Percentiles rank a stretch among this genome's conserved stretches.
phyloP scores from a whole-genome alignment of 202 grass and related monocot species.

The Zizania palustris region DNA sequence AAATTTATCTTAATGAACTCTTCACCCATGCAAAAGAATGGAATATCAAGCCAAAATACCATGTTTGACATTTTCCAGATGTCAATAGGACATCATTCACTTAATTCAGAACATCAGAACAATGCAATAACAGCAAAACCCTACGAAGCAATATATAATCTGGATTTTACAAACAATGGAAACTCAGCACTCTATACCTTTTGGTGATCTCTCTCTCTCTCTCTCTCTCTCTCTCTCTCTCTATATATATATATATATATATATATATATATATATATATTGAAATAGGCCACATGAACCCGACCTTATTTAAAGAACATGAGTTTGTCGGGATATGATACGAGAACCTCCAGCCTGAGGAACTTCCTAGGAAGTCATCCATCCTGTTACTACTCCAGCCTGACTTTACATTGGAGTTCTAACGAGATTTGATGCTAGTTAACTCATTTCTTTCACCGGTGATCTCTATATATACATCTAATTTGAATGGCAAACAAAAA shows the following conservation, averaged over 20 bases:
- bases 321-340: too few species aligned
- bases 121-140: not conserved
- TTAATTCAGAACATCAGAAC: conserved; percentile 6
- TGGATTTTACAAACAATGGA: not conserved
- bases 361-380: too few species aligned
- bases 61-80: not conserved
- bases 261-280: too few species aligned
- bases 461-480: not conserved
- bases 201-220: not conserved
- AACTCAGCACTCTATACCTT: not conserved
- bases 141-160: not conserved
- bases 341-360: too few species aligned
- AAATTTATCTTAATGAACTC: conserved; percentile 12
- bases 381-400: too few species aligned
- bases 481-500: conserved; percentile 21
- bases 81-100: not conserved
- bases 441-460: too few species aligned
- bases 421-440: too few species aligned
- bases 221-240: too few species aligned
- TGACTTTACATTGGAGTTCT: too few species aligned
- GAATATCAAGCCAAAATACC: not conserved
- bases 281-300: too few species aligned
- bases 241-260: too few species aligned
- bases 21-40: not conserved
- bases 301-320: too few species aligned